Conservation (phyloP, 164 flowering plant species). For the Warburgia ugandensis region DNA sequence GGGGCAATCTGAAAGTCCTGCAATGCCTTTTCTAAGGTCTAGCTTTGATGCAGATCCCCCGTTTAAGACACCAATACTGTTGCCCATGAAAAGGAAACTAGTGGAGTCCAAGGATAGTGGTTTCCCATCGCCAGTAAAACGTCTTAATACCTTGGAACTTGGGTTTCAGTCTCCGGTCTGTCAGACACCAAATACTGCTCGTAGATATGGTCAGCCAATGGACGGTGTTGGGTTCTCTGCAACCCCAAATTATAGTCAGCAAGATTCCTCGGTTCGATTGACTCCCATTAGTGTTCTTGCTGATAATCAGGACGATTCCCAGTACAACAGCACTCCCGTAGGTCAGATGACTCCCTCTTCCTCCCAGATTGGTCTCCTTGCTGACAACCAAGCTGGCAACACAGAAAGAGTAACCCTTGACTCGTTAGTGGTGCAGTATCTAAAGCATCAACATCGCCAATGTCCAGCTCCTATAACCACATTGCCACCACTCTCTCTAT, state of each 20-base stretch:
- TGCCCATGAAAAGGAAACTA: constrained; percentile 81
- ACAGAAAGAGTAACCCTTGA: constrained; percentile 77
- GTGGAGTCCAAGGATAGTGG: constrained; percentile 56
- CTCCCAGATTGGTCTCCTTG: constrained; percentile 32
- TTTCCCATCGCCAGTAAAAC: constrained; percentile 42
- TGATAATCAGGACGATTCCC: constrained; percentile 46
- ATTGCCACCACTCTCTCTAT: constrained; percentile 88
- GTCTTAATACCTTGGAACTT: constrained; percentile 45
- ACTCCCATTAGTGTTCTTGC: constrained; percentile 16
- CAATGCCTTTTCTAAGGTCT: constrained; percentile 20
- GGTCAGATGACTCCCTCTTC: constrained; percentile 27
- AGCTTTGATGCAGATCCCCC: constrained; percentile 37
- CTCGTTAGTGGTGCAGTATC: constrained; percentile 81
- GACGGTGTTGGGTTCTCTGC: constrained; percentile 36
- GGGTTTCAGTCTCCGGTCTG: constrained; percentile 48
- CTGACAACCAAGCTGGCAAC: constrained; percentile 42
- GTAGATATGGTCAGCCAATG: constrained; percentile 28
- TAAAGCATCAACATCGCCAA: constrained; percentile 97
- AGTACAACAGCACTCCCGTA: constrained; percentile 16
- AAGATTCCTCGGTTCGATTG: constrained; percentile 31
- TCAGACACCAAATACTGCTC: constrained; percentile 38
- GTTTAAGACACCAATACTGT: constrained; percentile 54
- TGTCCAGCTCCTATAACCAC: constrained; percentile 97
- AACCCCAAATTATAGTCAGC: constrained; percentile 40
- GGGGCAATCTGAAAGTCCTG: constrained; percentile 30